Evolutionary conservation across 805 yeast genomes (phyloP), one percentile per base, ranked within the genome.

Genomic region (Ogataea nitratoaversa): DNA sequence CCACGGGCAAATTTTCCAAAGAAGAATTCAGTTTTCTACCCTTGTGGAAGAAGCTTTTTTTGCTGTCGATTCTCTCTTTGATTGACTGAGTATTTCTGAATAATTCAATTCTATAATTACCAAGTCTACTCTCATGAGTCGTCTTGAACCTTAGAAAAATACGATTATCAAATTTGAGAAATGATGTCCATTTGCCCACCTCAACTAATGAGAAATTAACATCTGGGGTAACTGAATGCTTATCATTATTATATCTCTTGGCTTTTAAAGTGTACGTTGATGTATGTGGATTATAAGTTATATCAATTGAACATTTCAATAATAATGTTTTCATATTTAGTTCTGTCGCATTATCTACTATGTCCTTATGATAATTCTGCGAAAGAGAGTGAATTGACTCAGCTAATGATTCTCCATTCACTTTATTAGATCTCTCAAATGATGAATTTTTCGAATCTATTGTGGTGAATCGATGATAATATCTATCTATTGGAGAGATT

Each of bases 381-480:
- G n/a, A n/a, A n/a, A n/a, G n/a, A n/a, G n/a, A 8, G 30, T 12
- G 16, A 8, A 27, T 27, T 6, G 13, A 6, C 13, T 27, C 30
- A 27, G 30, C 13, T n/a, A 27, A 27, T 14, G 30, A 27, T 9
- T 27, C 6, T 12, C 30, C 16, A n/a, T 8, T n/a, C n/a, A n/a
- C n/a, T n/a, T n/a, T 6, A 12, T 8, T 8, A 12, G 30, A 12
- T n/a, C 13, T 14, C 16, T 6, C 8, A 29, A 29, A 29, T 4
- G 39, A 18, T 8, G 50, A 36, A 20, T 48, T 16, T 30, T 52
- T 46, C 4, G 53, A 47, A 29, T 57, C 57, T 8, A 59, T 13
- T 6, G 41, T 47, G 2, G 59, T 38, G 35, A 49, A 59, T 18
- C 49, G 37, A 38, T 59, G 57, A 33, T 48, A 52, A 40, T 50